A percentile compares a stretch with the other conserved stretches of the same genome.
Evolutionary conservation across 176 grass and related monocot genomes (phyloP).

Genomic region (Thinopyrum elongatum): DNA sequence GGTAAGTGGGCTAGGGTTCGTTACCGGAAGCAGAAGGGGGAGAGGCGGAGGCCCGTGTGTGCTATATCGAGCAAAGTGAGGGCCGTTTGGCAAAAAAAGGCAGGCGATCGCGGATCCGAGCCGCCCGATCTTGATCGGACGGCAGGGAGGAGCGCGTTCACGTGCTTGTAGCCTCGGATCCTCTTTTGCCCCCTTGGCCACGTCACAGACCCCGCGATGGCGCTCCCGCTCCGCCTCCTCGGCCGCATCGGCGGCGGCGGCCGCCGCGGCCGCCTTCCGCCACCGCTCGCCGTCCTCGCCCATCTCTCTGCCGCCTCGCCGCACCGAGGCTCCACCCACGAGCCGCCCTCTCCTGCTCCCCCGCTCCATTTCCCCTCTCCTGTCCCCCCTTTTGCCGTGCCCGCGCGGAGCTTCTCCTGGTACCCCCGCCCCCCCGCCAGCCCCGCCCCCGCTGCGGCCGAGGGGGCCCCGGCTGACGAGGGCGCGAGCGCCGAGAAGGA

Average conservation of each 20-base stretch:
- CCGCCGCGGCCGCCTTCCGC: slow-evolving; percentile 10
- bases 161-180: not conserved
- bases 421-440: slow-evolving; percentile 23
- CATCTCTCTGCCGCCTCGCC: not conserved
- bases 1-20: slow-evolving; percentile 31
- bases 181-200: not conserved
- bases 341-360: not conserved
- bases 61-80: not conserved
- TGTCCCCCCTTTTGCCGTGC: slow-evolving; percentile 8
- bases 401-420: slow-evolving; percentile 61
- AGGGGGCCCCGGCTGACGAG: not conserved
- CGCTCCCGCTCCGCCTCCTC: slow-evolving; percentile 39
- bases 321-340: not conserved
- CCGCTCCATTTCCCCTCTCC: not conserved
- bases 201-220: slow-evolving; percentile 20
- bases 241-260: slow-evolving; percentile 27
- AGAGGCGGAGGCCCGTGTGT: not conserved
- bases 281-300: slow-evolving; percentile 5
- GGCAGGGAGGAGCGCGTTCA: not conserved
- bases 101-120: not conserved
- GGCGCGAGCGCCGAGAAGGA: not conserved
- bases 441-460: not conserved
- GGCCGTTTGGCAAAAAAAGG: not conserved
- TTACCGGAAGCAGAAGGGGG: not conserved
- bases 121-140: slow-evolving; percentile 1